Evolutionary conservation across 2,329 filamentous ascomycete genomes (phyloP).

Genomic region (Emericellopsis atlantica): DNA sequence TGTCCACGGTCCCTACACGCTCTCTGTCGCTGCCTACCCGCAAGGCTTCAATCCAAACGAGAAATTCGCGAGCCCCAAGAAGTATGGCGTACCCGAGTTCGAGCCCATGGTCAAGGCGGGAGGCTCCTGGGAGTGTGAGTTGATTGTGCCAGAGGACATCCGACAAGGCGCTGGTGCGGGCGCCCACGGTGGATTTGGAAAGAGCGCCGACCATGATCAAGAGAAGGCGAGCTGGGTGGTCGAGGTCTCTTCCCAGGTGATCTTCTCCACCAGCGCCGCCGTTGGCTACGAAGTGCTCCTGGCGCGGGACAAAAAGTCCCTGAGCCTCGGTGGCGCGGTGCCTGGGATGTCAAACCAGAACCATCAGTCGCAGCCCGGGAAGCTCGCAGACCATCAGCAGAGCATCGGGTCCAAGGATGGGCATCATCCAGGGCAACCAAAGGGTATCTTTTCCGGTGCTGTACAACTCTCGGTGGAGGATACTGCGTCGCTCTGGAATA

Average conservation of each 20-base stretch:
- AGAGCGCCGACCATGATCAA: conserved; percentile 28
- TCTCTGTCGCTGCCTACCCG: conserved; percentile 79
- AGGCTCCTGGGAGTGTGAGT: conserved; percentile 68
- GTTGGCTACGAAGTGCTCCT: conserved; percentile 83
- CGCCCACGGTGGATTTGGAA: conserved; percentile 30
- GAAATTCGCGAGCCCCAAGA: conserved; percentile 56
- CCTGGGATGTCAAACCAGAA: conserved; percentile 30
- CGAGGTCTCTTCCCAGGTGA: conserved; percentile 82
- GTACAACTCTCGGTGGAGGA: conserved; percentile 73
- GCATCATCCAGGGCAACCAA: conserved; percentile 48
- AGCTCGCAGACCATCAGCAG: conserved; percentile 58
- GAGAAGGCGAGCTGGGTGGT: conserved; percentile 73
- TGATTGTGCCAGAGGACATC: conserved; percentile 70
- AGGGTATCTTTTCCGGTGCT: conserved; percentile 75
- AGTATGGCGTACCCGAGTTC: conserved; percentile 74
- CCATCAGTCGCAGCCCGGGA: conserved; percentile 51
- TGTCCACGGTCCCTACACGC: conserved; percentile 87
- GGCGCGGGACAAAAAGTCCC: conserved; percentile 72
- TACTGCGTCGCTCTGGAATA: conserved; percentile 84
- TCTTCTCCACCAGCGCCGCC: conserved; percentile 81
- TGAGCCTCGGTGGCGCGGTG: conserved; percentile 47
- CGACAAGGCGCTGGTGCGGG: conserved; percentile 47
- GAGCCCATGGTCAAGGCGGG: conserved; percentile 96
- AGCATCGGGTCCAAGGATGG: conserved; percentile 42
- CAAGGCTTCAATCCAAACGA: conserved; percentile 71